phyloP scores from a whole-genome alignment of 345 rosid species.

The Dimocarpus longan region DNA sequence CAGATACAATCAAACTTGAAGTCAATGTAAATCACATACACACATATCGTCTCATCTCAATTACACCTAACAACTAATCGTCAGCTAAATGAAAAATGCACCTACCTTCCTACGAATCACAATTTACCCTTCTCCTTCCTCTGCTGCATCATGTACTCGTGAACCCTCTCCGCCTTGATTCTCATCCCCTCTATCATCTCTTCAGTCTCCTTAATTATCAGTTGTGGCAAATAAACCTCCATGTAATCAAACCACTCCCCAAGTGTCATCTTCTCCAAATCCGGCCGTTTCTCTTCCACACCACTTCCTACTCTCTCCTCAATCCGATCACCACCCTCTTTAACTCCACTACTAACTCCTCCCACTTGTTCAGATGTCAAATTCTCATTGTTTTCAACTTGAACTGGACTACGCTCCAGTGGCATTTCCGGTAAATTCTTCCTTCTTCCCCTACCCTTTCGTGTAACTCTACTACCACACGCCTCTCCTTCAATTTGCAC shows the following conservation, averaged over 20 bases:
- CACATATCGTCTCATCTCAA: background rate
- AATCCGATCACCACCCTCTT: conserved; percentile 12
- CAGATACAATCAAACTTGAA: background rate
- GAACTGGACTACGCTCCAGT: background rate
- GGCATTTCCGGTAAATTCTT: background rate
- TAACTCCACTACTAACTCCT: background rate
- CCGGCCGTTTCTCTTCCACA: conserved; percentile 22
- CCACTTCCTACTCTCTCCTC: conserved; percentile 4
- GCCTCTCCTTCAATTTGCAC: background rate
- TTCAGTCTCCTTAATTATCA: conserved; percentile 58
- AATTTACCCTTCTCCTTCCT: conserved; percentile 37
- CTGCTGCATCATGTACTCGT: conserved; percentile 49
- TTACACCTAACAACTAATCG: background rate
- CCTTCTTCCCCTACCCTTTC: background rate
- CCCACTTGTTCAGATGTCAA: background rate
- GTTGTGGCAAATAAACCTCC: conserved; percentile 53
- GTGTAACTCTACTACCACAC: background rate
- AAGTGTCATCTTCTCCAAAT: conserved; percentile 54
- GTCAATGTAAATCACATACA: background rate
- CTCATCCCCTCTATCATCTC: conserved; percentile 62
- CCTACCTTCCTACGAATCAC: background rate
- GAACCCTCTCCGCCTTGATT: conserved; percentile 45
- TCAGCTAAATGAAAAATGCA: background rate
- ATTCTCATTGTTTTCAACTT: background rate
- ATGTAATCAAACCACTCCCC: conserved; percentile 67